A percentile compares a stretch with the other conserved stretches of the same genome.
Evolutionary conservation across 2,329 filamentous ascomycete species (phyloP).

Genomic region (Claviceps fusiformis): DNA sequence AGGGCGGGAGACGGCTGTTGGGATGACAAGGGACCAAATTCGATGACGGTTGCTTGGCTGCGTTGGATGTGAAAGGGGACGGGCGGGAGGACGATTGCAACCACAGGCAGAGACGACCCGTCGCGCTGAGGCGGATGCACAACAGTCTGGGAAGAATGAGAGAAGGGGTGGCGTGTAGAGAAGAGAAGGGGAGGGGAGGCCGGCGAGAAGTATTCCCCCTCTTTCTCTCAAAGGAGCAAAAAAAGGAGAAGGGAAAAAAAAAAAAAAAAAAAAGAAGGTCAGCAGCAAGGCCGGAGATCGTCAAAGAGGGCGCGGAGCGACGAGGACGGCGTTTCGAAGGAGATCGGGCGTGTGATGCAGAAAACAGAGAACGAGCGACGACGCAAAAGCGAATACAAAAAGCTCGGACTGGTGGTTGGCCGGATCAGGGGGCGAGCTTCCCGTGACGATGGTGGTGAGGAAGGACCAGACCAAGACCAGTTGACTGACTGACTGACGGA

Average conservation of each 20-base stretch:
- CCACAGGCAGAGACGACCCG: background rate
- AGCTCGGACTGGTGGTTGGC: constrained; percentile 6
- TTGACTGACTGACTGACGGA: too few relatives aligned
- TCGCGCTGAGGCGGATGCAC: constrained; percentile 3
- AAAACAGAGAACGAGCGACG: constrained; percentile 3
- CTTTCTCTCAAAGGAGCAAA: background rate
- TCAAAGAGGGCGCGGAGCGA: constrained; percentile 9
- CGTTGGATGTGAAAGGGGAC: constrained; percentile 1
- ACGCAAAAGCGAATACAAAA: constrained; percentile 6
- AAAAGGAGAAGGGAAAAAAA: background rate
- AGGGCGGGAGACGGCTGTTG: constrained; percentile 7
- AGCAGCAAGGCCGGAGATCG: constrained; percentile 8
- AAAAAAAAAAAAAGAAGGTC: background rate
- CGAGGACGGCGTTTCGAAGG: constrained; percentile 7
- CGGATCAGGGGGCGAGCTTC: constrained; percentile 7
- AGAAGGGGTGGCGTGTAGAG: constrained; percentile 4
- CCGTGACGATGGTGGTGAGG: constrained; percentile 6
- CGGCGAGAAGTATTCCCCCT: background rate
- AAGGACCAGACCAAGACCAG: constrained; percentile 1
- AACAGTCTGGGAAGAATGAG: background rate
- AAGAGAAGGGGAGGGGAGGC: background rate
- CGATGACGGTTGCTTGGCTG: constrained; percentile 3
- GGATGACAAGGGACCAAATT: constrained; percentile 7
- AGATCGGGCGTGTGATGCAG: constrained; percentile 4
- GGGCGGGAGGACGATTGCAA: constrained; percentile 1